Conservation (phyloP, 2,329 filamentous ascomycete species). For the Colletotrichum liaoningense region DNA sequence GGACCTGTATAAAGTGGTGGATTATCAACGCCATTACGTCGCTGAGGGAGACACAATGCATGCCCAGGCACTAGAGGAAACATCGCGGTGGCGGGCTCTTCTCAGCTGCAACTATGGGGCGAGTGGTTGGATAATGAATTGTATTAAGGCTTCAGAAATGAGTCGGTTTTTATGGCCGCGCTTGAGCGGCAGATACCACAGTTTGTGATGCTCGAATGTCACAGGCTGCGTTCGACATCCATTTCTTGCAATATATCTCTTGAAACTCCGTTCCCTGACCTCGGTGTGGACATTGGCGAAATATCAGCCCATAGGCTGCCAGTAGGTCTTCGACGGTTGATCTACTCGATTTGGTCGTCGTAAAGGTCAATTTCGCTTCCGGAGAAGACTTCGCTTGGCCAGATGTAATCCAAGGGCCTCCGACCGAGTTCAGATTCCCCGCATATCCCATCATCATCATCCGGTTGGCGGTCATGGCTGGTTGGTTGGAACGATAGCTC, state of each 20-base stretch:
- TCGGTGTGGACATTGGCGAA: constrained; percentile 4
- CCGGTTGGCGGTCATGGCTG: not conserved
- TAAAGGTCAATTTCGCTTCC: not conserved
- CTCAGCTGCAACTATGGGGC: not conserved
- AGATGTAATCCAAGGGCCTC: not conserved
- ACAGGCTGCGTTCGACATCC: constrained; percentile 27
- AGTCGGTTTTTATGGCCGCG: not conserved
- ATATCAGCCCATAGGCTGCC: not conserved
- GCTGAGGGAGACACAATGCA: not conserved
- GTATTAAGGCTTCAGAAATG: not conserved
- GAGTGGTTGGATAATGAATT: constrained; percentile 20
- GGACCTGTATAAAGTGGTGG: not conserved
- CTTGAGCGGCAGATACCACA: not conserved
- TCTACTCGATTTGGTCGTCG: not conserved
- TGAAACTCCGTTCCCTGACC: constrained; percentile 4
- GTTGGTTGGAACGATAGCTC: not conserved
- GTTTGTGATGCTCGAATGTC: constrained; percentile 20
- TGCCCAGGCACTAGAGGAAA: not conserved
- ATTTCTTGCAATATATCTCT: constrained; percentile 25
- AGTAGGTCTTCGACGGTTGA: not conserved
- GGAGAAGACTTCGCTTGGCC: not conserved
- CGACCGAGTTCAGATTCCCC: not conserved
- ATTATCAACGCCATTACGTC: not conserved
- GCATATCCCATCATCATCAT: not conserved
- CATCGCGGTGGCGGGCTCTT: not conserved